Evolutionary conservation across 2,329 filamentous ascomycete genomes (phyloP), one percentile per base, ranked within the genome.

Genomic region (Sarocladium oryzae): DNA sequence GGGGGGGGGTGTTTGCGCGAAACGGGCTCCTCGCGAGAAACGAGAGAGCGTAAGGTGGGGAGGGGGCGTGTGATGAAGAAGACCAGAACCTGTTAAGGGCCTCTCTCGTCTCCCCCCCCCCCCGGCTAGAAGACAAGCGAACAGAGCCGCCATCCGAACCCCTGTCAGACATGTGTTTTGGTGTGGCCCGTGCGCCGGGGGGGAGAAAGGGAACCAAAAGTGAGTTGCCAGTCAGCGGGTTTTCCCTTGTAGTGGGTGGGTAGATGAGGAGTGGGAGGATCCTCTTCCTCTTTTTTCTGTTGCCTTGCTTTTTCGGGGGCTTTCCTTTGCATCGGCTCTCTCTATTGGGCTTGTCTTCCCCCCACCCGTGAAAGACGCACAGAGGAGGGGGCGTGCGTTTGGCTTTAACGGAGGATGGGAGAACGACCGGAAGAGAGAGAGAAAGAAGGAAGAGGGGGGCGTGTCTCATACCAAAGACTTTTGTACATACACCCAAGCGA

Each of bases 101-200:
- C 28, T 13, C 28, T 23, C 24, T 43, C 40, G 20, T 26, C 18
- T 40, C 37, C 16, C 18, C 16, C 10, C 16, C n/a, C 35, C 15
- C 40, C 40, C 40, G 21, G 23, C 38, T 37, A 40, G 26, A 43
- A 51, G 38, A 48, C 50, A 53, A 52, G 54, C 49, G 52, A 50
- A 52, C 49, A 49, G 40, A 49, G 49, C 48, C 41, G 48, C 49
- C 46, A 52, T 49, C 38, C 45, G 45, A 53, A 53, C 35, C 50
- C 50, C 51, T 53, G 43, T 50, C 50, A 53, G 50, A 53, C 52
- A 54, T 54, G 52, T 54, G 52, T 43, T 53, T 50, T 37, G 26
- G 43, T 40, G 24, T 18, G 32, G 18, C 33, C 51, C 41, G 28
- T 48, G 41, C 40, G 32, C 43, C 43, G 33, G 45, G 51, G 32